These are phyloP conservation scores for Streptanthus diversifolius DNA, from an alignment of 345 rosid species.

Conservation along the genomic window DNA sequence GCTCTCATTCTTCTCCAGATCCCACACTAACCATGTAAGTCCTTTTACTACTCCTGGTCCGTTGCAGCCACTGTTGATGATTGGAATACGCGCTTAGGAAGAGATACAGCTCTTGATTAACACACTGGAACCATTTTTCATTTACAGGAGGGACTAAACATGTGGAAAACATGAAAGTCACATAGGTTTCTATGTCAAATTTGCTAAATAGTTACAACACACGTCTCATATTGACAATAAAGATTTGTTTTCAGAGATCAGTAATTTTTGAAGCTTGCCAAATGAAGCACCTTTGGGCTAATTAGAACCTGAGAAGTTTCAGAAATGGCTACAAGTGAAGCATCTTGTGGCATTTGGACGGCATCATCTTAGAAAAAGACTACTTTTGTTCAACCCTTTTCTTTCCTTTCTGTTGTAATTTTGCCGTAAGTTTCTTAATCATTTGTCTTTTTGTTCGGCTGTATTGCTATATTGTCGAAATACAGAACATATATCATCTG, in stretches of 20 bases:
- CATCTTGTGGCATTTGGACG: slow-evolving; percentile 8
- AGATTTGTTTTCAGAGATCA: slow-evolving; percentile 7
- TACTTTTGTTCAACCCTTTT: slow-evolving; percentile 2
- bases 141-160: slow-evolving; percentile 23
- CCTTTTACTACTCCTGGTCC: background rate
- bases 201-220: slow-evolving; percentile 18
- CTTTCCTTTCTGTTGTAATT: slow-evolving; percentile 31
- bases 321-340: slow-evolving; percentile 17
- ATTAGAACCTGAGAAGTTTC: slow-evolving; percentile 16
- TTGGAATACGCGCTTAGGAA: background rate
- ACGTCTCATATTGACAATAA: slow-evolving; percentile 24
- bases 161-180: slow-evolving; percentile 9
- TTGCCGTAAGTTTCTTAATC: background rate
- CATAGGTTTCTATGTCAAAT: slow-evolving; percentile 18
- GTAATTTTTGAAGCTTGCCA: slow-evolving; percentile 18
- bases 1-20: slow-evolving; percentile 75
- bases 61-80: background rate
- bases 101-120: background rate
- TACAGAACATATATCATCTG: background rate
- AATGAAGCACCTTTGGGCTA: slow-evolving; percentile 19
- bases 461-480: background rate
- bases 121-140: background rate
- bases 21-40: slow-evolving; percentile 47
- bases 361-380: slow-evolving; percentile 23
- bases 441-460: slow-evolving; percentile 1